phyloP scores from a whole-genome alignment of 306 rosid genomes.

The Lagenaria siceraria region DNA sequence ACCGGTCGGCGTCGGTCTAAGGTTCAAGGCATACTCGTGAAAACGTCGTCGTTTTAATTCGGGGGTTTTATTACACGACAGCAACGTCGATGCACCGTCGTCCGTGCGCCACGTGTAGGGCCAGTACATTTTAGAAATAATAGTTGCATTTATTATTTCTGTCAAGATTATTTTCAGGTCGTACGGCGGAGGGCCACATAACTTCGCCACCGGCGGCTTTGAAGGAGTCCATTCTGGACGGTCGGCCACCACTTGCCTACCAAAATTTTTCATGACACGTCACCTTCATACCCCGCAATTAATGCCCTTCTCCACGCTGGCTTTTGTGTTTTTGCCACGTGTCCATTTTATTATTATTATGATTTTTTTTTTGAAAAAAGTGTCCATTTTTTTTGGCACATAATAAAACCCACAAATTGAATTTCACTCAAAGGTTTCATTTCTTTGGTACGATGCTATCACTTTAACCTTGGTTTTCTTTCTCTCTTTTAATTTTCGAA shows the following conservation, averaged over 20 bases:
- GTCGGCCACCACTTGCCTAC: background rate
- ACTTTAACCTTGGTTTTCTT: no score
- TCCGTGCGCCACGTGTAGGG: background rate
- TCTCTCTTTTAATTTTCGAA: no score
- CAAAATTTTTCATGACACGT: background rate
- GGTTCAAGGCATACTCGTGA: background rate
- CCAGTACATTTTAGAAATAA: background rate
- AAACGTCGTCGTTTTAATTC: background rate
- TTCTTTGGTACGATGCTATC: no score
- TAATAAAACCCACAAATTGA: no score
- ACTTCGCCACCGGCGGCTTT: conserved; percentile 1
- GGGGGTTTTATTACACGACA: background rate
- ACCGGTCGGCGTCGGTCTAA: background rate
- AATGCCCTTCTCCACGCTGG: background rate
- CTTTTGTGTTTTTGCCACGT: background rate
- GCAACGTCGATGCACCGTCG: background rate
- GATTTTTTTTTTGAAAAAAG: no score
- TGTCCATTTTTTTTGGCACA: no score
- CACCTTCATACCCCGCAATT: background rate
- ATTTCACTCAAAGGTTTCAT: no score
- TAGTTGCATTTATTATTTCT: background rate
- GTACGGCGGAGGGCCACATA: background rate
- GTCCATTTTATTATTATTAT: no score
- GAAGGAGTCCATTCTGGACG: background rate
- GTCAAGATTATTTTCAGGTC: background rate